Conservation (phyloP, 306 rosid species). For the Vigna angularis region DNA sequence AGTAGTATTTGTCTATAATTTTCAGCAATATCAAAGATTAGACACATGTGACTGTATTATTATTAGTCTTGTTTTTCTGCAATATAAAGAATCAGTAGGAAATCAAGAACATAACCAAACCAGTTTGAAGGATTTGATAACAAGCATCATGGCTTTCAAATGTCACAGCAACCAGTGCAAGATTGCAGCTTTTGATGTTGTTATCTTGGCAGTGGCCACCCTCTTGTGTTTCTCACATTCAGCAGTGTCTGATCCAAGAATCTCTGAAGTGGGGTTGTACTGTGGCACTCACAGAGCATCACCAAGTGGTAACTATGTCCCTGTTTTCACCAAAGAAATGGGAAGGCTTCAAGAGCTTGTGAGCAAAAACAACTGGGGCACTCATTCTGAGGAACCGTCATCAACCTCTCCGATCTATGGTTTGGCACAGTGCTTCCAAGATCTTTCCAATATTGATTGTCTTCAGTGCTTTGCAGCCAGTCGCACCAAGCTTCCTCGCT, state of each 20-base stretch:
- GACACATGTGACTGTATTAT: neutral
- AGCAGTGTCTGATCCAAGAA: slow-evolving; percentile 30
- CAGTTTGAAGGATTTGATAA: neutral
- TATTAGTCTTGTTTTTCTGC: neutral
- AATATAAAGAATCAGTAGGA: neutral
- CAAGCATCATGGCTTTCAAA: slow-evolving; percentile 4
- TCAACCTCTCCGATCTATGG: neutral
- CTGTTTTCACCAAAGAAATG: neutral
- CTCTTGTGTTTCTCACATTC: slow-evolving; percentile 9
- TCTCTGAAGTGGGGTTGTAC: neutral
- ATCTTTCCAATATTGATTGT: slow-evolving; percentile 3
- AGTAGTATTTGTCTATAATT: too few relatives aligned
- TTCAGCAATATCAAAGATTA: neutral
- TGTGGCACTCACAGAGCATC: neutral
- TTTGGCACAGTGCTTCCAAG: slow-evolving; percentile 27
- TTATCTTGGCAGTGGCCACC: neutral
- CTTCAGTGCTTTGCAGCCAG: slow-evolving; percentile 3
- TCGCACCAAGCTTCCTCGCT: slow-evolving; percentile 22
- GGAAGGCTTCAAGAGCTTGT: neutral
- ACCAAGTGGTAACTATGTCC: neutral
- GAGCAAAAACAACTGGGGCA: neutral
- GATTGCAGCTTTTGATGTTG: neutral
- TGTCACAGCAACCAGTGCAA: neutral
- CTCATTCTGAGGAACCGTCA: neutral
- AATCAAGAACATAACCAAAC: neutral